Evolutionary conservation across 1,139 yeast genomes (phyloP).

Genomic region (Zygoascus sp.): DNA sequence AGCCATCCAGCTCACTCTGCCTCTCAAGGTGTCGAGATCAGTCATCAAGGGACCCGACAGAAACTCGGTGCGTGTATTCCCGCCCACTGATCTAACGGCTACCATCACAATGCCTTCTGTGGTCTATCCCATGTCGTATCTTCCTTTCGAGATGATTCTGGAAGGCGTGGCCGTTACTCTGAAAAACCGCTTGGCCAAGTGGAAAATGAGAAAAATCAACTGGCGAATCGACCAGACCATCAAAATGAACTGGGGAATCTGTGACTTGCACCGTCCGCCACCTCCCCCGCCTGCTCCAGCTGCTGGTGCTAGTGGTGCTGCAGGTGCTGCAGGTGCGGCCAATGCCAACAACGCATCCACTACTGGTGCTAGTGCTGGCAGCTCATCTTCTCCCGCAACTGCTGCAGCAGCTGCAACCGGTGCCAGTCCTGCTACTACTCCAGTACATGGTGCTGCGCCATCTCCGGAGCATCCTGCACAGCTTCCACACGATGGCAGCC

Average conservation of each 20-base stretch:
- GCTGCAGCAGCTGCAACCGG: not conserved
- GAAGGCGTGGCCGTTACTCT: constrained; percentile 58
- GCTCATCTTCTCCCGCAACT: not conserved
- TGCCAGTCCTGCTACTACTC: too few relatives aligned
- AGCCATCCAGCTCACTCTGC: constrained; percentile 29
- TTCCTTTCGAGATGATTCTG: constrained; percentile 74
- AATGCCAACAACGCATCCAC: not conserved
- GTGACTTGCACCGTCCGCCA: constrained; percentile 17
- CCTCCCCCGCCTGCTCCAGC: constrained; percentile 8
- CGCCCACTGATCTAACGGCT: constrained; percentile 90
- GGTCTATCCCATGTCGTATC: constrained; percentile 78
- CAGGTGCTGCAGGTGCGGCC: not conserved
- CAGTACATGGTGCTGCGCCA: too few relatives aligned
- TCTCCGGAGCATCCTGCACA: not conserved
- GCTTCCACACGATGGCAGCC: constrained; percentile 1
- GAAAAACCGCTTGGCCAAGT: constrained; percentile 48
- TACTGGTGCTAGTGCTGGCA: not conserved
- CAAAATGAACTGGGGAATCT: constrained; percentile 46
- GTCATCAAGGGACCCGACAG: constrained; percentile 78
- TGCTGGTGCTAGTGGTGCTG: not conserved
- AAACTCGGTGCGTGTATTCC: constrained; percentile 84
- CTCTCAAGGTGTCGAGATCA: constrained; percentile 73
- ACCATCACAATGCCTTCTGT: constrained; percentile 84
- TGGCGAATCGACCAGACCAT: constrained; percentile 90
- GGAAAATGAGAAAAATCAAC: constrained; percentile 86